Base-by-base conservation (phyloP, 2,329 filamentous ascomycete genomes). In the Fusarium sp. region DNA sequence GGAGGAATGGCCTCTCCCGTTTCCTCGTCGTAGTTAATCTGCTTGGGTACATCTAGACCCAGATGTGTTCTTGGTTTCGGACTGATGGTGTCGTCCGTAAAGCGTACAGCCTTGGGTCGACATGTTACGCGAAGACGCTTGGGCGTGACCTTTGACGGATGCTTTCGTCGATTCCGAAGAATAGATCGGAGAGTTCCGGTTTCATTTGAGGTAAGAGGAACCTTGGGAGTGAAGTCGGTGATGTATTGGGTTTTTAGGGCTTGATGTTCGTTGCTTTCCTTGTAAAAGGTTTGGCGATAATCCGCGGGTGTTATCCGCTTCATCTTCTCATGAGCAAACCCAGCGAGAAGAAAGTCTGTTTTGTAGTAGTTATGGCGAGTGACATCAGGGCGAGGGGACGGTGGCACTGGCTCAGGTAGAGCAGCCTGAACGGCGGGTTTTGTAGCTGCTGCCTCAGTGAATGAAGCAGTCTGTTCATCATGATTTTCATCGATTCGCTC, bases 51-150 rank as follows among this genome's bases (percentile, higher is more conserved):
- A 38, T 80, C 76, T 16, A 79, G 59, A 25, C 79, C 79, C 33
- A 72, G 23, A 37, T 77, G 79, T 6, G 73, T 77, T 44, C 78
- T 75, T 43, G 69, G 77, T 47, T 60, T 78, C 21, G 79, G 79
- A 35, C 72, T 77, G 6, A 74, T 43, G 3, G 77, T 81, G 23
- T 64, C 72, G 18, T 80, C 79, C 11, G 72, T 76, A 60, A 81
- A 81, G 21, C 79, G 79, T 23, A 81, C 80, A 42, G 63, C 59
- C 63, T 79, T 80, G 30, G 78, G 78, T 30, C 74, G 64, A 25
- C 74, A 73, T 23, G 52, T 69, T 66, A 74, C 73, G 25, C 69
- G 65, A 37, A 79, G 72, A 33, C 79, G 74, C 60, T 79, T 80
- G 8, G 79, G 79, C 6, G 73, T 71, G 18, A 35, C 32, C 53